These are phyloP conservation scores for Hymenochaete sp. DNA, from an alignment of 1,284 basidiomycete species.

Conservation along the genomic window DNA sequence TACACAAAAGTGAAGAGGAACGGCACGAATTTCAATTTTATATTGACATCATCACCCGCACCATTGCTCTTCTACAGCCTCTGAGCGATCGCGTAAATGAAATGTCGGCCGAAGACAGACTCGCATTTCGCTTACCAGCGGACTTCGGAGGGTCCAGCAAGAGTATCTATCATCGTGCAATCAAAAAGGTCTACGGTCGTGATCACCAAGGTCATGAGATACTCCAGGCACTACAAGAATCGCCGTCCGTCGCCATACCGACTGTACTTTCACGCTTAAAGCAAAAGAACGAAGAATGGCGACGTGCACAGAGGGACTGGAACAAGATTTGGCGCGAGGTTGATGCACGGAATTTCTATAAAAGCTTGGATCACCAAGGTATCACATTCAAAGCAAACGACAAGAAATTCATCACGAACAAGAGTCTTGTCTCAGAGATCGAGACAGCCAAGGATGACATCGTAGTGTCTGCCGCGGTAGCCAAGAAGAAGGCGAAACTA, in stretches of 20 bases:
- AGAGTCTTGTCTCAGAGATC: conserved; percentile 84
- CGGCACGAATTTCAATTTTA: conserved; percentile 98
- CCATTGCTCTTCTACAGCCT: conserved; percentile 89
- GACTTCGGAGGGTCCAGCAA: conserved; percentile 87
- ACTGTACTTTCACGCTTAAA: conserved; percentile 88
- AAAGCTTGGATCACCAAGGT: conserved; percentile 93
- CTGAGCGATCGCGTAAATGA: conserved; percentile 79
- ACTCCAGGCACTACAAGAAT: conserved; percentile 87
- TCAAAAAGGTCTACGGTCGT: conserved; percentile 92
- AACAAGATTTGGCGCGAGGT: conserved; percentile 96
- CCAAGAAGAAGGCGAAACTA: conserved; percentile 3
- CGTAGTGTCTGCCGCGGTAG: conserved; percentile 33
- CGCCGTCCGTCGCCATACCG: conserved; percentile 83
- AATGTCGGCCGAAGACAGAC: conserved; percentile 86
- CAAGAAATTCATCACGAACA: conserved; percentile 91
- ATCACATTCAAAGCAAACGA: conserved; percentile 93
- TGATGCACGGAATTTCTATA: conserved; percentile 96
- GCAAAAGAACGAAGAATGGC: conserved; percentile 97
- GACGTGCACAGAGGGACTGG: conserved; percentile 91
- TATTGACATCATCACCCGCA: conserved; percentile 86
- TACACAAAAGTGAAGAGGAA: conserved; percentile 97
- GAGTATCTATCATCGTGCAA: conserved; percentile 85
- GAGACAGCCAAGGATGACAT: conserved; percentile 73
- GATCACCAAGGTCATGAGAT: conserved; percentile 76
- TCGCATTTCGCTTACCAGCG: conserved; percentile 76